Base-by-base conservation (phyloP, 2,329 filamentous ascomycete genomes). In the Hymenoscyphus fraxineus region DNA sequence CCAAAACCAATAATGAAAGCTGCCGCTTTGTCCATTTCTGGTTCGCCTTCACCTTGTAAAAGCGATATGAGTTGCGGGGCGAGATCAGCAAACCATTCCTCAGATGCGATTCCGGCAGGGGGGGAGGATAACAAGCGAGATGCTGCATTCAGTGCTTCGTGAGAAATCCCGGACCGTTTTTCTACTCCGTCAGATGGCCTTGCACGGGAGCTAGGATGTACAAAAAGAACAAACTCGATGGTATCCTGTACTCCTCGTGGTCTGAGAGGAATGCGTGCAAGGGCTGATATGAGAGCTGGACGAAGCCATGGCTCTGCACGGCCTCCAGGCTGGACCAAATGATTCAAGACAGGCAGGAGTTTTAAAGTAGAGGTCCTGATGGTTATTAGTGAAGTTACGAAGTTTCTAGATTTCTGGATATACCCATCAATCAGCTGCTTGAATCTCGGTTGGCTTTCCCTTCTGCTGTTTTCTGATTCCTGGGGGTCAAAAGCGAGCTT, bases 221-320 rank as follows among this genome's bases (percentile, higher is more conserved):
- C 85, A 1, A 88, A 83, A 64, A 90, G 88, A 41, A 92, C 80
- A 71, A 91, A 91, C 72, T 91, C 88, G 66, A 91, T 80, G 0
- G 86, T 88, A 32, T 85, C 83, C 40, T 88, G 82, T 15, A 92
- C 86, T 19, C 89, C 89, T 66, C 85, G 82, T 2, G 79, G 77
- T 3, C 88, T 80, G 32, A 90, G 78, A 0, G 89, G 88, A 10
- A 91, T 72, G 13, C 80, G 73, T 1, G 87, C 85, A 56, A 92
- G 79, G 13, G 83, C 79, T 64, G 80, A 80, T 69, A 88, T 79
- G 1, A 91, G 73, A 54, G 80, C 80, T 19, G 80, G 69, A 55
- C 83, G 83, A n/a, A 91, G 78, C 85, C 86, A 89, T 73, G 76
- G 69, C 12, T 86, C 85, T 16, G 84, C 80, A 31, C 81, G 75